phyloP scores from a whole-genome alignment of 2,329 filamentous ascomycete genomes.

The Trichoderma sp. region DNA sequence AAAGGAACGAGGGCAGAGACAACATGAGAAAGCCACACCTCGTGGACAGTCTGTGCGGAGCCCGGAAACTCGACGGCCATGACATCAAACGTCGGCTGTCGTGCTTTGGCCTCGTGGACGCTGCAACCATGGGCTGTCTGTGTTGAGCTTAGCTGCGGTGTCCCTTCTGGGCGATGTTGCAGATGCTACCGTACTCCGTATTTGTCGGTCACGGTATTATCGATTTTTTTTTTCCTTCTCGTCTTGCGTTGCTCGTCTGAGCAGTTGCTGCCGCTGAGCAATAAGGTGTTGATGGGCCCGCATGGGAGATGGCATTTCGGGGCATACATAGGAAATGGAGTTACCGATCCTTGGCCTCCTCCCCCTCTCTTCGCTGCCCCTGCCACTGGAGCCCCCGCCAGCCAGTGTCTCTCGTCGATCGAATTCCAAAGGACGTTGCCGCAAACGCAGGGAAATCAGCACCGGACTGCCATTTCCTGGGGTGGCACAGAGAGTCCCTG shows the following conservation, averaged over 20 bases:
- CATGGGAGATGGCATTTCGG: slow-evolving; percentile 7
- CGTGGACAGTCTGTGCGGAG: neutral
- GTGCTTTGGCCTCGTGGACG: slow-evolving; percentile 15
- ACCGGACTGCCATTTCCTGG: slow-evolving; percentile 12
- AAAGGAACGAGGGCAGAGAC: neutral
- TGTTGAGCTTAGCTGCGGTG: neutral
- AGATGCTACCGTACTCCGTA: slow-evolving; percentile 7
- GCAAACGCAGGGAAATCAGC: slow-evolving; percentile 3
- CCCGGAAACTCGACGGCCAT: neutral
- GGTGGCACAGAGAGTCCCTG: slow-evolving; percentile 22
- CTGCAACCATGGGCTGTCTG: neutral
- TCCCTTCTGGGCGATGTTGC: neutral
- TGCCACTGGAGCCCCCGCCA: neutral
- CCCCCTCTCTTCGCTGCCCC: neutral
- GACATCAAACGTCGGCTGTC: slow-evolving; percentile 13
- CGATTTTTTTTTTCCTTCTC: neutral
- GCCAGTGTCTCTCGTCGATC: neutral
- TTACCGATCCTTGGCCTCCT: neutral
- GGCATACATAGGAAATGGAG: neutral
- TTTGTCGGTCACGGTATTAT: slow-evolving; percentile 18
- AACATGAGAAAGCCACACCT: neutral
- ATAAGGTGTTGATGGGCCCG: neutral
- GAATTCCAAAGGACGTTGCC: neutral
- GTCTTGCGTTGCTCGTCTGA: neutral
- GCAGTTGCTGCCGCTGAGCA: neutral